These are phyloP conservation scores for Globisporangium abappressorium DNA, from an alignment of 352 stramenopile genomes.

Conservation along the genomic window DNA sequence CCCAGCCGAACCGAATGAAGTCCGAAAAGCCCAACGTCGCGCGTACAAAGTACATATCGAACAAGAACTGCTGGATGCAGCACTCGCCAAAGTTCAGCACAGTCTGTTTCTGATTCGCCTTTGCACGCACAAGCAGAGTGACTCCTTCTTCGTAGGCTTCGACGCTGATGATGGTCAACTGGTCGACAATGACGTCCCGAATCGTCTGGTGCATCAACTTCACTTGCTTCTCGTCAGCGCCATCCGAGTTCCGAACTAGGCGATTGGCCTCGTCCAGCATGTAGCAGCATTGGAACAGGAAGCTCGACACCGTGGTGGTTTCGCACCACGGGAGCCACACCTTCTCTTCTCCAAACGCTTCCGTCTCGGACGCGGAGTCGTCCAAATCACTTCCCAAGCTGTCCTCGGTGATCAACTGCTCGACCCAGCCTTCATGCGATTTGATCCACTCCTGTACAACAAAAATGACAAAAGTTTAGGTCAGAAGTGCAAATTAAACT, in stretches of 20 bases:
- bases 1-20: conserved; percentile 87
- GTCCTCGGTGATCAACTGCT: conserved; percentile 63
- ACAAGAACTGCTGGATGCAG: conserved; percentile 84
- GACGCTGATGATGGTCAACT: conserved; percentile 73
- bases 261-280: conserved; percentile 77
- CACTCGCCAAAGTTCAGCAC: conserved; percentile 83
- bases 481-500: too few species aligned
- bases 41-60: conserved; percentile 89
- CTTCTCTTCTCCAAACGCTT: conserved; percentile 57
- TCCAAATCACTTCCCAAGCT: conserved; percentile 32
- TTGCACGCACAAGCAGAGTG: conserved; percentile 53
- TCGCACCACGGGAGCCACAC: conserved; percentile 86
- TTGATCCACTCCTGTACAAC: conserved; percentile 63
- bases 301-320: conserved; percentile 78
- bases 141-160: conserved; percentile 70
- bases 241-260: conserved; percentile 44
- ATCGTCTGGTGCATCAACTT: conserved; percentile 62
- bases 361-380: conserved; percentile 38
- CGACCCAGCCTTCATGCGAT: conserved; percentile 69
- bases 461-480: not conserved
- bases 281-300: conserved; percentile 83
- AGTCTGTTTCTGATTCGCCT: conserved; percentile 37
- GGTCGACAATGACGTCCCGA: conserved; percentile 68
- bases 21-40: conserved; percentile 80
- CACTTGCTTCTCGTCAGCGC: conserved; percentile 42